Base-by-base conservation (phyloP, 1,284 basidiomycete species). In the Leccinum holopus region DNA sequence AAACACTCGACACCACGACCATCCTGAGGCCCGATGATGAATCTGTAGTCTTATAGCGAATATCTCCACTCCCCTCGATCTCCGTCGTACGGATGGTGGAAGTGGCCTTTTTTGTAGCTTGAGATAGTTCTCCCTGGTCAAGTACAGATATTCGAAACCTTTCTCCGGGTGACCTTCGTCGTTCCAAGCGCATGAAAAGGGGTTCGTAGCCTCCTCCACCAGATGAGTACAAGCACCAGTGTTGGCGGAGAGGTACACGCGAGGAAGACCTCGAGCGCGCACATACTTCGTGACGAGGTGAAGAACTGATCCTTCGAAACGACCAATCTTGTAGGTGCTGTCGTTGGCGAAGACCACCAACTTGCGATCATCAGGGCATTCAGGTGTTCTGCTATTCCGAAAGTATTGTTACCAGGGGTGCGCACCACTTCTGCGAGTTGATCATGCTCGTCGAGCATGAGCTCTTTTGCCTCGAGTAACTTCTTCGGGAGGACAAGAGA, bases 261-360 rank as follows among this genome's bases (percentile, higher is more conserved):
- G 91, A 60, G 97, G 97, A 35, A 97, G 79, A 61, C 97, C 95
- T 44, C 86, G 86, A 61, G 87, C 81, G 59, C 96, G 92, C 55
- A 97, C 97, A 70, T 97, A 94, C 75, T 96, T 90, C 6, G 96
- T 96, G 55, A 94, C 96, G 65, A 92, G 90, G 79, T 88, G 96
- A 99, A 99, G 87, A 92, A 98, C 65, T 94, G 90, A 79, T 99
- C 97, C 78, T 99, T 97, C 97, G 75, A 99, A 99, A 11, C 97
- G 98, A 67, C 97, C 97, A 66, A 98, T 98, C 81, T 95, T 97
- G 84, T 88, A 97, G 21, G 97, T 99, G 78, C 99, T 98, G 73
- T 99, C 97, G 80, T 99, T 99, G 62, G 97, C 95, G 67, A 99
- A 87, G 61, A 96, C 90, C 10, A 99, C 90, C 1, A 91, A 86